A percentile compares a stretch with the other conserved stretches of the same genome.
These are phyloP conservation scores for Stentor coeruleus DNA, from an alignment of 73 alveolate species.

Conservation along the genomic window DNA sequence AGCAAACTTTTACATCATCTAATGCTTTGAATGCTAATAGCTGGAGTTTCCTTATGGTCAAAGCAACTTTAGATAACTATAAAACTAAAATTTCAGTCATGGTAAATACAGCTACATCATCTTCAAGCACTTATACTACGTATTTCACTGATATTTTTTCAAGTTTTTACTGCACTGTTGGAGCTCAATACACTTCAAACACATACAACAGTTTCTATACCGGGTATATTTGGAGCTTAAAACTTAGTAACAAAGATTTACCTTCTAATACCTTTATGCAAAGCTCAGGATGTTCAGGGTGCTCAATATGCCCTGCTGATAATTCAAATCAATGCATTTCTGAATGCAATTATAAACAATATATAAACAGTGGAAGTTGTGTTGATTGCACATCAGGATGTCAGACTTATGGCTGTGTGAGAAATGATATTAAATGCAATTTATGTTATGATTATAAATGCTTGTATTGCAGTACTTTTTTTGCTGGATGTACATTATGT, in stretches of 20 bases:
- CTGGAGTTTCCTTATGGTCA: background rate
- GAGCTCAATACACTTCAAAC: background rate
- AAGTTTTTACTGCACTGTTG: background rate
- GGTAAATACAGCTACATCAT: background rate
- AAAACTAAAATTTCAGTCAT: background rate
- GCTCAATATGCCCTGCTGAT: constrained; percentile 4
- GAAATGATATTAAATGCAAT: background rate
- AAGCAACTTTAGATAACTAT: background rate
- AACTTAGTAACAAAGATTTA: background rate
- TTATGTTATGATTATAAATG: background rate
- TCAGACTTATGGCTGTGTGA: background rate
- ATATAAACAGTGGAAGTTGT: background rate
- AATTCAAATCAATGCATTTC: background rate
- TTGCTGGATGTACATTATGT: constrained; percentile 1
- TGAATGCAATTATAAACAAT: background rate
- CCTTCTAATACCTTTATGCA: background rate
- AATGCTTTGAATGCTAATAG: background rate
- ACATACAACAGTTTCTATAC: background rate
- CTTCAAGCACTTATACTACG: background rate
- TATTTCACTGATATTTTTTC: background rate
- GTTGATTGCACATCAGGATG: constrained; percentile 6
- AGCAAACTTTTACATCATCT: background rate
- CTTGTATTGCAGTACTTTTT: background rate
- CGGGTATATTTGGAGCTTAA: background rate
- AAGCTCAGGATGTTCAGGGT: background rate